Base-by-base conservation (phyloP, 2,329 filamentous ascomycete species). In the Fusarium nygamai region DNA sequence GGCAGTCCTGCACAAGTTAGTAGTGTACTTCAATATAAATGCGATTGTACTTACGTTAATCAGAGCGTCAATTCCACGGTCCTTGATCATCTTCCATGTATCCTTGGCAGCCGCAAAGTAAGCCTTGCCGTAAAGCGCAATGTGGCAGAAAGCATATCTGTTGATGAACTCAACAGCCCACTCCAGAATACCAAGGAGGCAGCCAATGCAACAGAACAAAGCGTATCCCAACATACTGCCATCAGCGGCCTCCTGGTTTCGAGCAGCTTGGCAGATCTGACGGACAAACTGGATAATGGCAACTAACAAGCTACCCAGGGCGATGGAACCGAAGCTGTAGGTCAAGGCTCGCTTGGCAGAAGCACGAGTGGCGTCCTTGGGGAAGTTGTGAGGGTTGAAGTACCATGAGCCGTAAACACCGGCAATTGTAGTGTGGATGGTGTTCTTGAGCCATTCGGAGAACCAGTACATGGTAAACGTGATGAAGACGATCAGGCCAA, bases 381-480 rank as follows among this genome's bases (percentile, higher is more conserved):
- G 94, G 78, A 94, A 93, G 48, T 91, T 89, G 65, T 87, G 84
- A 1, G 89, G 83, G 72, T 90, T 92, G 81, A 97, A 98, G 85
- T 97, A 98, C 96, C 96, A 98, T 1, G 93, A 92, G 3, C 94
- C 95, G 78, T 97, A 98, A 1, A 98, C 92, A 1, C 96, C 95
- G 0, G 94, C 93, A 67, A 98, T 93, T 31, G 91, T 95, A 5
- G 92, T 93, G 81, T 98, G 95, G 53, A 98, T 94, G 1, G 94
- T 95, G 83, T 97, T 98, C 86, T 98, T 98, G 77, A 98, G 85
- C 88, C 93, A 96, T 81, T 98, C 96, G 4, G 93, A 92, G 73
- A 98, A 92, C 96, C 96, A 98, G 84, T 97, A 98, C 83, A 92
- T 94, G 61, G 95, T 92, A 78, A 98, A 98, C 0, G 95, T 97